phyloP scores from a whole-genome alignment of 805 yeast genomes.

The Myxozyma neotropica region DNA sequence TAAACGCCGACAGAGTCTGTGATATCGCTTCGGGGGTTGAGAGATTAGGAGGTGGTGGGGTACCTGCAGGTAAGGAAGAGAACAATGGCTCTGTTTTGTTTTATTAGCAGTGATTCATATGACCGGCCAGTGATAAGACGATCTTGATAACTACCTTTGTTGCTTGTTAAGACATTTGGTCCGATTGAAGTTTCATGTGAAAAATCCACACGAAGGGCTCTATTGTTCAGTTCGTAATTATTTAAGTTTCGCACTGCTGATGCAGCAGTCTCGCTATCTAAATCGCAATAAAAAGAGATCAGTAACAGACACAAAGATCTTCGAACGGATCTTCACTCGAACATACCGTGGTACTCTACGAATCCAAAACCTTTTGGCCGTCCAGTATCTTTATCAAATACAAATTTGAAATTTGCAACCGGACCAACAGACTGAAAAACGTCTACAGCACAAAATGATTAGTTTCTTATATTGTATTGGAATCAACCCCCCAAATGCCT shows the following conservation, averaged over 20 bases:
- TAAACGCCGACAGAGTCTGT: conserved; percentile 50
- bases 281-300: not conserved
- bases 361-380: conserved; percentile 89
- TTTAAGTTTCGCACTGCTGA: conserved; percentile 88
- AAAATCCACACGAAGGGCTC: conserved; percentile 74
- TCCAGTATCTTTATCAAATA: conserved; percentile 88
- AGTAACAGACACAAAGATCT: not conserved
- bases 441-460: conserved; percentile 44
- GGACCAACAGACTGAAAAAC: conserved; percentile 89
- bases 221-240: conserved; percentile 70
- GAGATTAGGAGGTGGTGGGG: conserved; percentile 45
- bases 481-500: not conserved
- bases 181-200: conserved; percentile 54
- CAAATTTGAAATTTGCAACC: conserved; percentile 68
- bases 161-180: conserved; percentile 4
- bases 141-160: not conserved
- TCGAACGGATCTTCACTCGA: not conserved
- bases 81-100: conserved; percentile 35
- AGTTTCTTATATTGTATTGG: not conserved
- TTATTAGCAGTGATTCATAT: not conserved
- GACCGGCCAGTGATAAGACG: conserved; percentile 1
- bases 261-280: conserved; percentile 77
- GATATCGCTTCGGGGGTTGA: conserved; percentile 51
- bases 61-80: conserved; percentile 61
- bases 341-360: conserved; percentile 66